phyloP scores from a whole-genome alignment of 768 basidiomycete species.

The Pisolithus marmoratus region DNA sequence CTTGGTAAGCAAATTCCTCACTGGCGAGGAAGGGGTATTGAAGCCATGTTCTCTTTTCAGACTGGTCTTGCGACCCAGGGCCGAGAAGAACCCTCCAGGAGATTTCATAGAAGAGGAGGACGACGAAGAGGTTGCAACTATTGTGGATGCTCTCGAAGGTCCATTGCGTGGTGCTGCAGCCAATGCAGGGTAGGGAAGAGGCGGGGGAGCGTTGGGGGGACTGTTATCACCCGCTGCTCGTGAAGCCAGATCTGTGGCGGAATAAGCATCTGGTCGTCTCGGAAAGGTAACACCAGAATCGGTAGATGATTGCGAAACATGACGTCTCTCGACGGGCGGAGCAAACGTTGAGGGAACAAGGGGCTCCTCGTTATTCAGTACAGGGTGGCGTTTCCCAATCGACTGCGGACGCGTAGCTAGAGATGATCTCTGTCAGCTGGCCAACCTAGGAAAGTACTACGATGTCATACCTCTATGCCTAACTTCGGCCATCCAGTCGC shows the following conservation, averaged over 20 bases:
- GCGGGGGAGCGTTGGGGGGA: conserved; percentile 49
- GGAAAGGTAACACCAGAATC: conserved; percentile 78
- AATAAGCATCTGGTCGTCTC: conserved; percentile 68
- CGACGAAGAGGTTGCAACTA: conserved; percentile 36
- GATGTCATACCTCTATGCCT: conserved; percentile 45
- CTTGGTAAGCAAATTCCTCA: conserved; percentile 31
- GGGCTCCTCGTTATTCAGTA: conserved; percentile 14
- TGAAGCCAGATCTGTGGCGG: conserved; percentile 68
- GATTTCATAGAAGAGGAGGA: conserved; percentile 43
- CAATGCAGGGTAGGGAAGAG: conserved; percentile 73
- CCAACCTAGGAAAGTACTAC: neutral
- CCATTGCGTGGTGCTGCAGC: conserved; percentile 31
- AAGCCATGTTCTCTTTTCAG: conserved; percentile 32
- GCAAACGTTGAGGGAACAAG: conserved; percentile 34
- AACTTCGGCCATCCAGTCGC: conserved; percentile 65
- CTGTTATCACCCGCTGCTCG: conserved; percentile 41
- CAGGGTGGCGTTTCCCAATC: conserved; percentile 27
- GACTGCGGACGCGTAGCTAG: conserved; percentile 17
- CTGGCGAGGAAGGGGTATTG: conserved; percentile 26
- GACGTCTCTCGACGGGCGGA: conserved; percentile 53
- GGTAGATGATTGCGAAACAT: conserved; percentile 65
- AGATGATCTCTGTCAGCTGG: conserved; percentile 3
- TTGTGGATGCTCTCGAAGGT: conserved; percentile 26
- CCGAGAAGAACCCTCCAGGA: conserved; percentile 63
- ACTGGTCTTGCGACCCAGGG: conserved; percentile 69